Conservation (phyloP, 2,329 filamentous ascomycete genomes). For the Atkinsonella hypoxylon region DNA sequence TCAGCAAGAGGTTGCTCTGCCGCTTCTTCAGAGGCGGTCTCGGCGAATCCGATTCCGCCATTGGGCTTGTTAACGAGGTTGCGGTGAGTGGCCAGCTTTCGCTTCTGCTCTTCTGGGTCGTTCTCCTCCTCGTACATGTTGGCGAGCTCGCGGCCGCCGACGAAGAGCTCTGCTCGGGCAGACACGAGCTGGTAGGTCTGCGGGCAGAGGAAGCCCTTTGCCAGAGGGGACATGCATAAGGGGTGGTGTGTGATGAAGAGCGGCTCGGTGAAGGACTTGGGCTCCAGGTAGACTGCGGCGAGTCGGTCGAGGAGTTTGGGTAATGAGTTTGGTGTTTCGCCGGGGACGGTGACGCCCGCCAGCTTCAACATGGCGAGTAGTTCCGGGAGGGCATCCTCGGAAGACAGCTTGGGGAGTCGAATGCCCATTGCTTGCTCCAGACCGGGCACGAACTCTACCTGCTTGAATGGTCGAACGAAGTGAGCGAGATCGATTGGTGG, state of each 20-base stretch:
- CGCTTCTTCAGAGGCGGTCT: slow-evolving; percentile 3
- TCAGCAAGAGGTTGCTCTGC: slow-evolving; percentile 26
- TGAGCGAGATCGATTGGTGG: slow-evolving; percentile 34
- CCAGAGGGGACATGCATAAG: slow-evolving; percentile 78
- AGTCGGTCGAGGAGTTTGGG: slow-evolving; percentile 69
- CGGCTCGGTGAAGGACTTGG: slow-evolving; percentile 52
- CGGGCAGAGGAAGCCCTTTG: slow-evolving; percentile 71
- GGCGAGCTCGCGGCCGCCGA: slow-evolving; percentile 68
- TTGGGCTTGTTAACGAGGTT: slow-evolving; percentile 23
- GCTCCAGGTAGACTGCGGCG: slow-evolving; percentile 65
- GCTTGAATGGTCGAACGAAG: slow-evolving; percentile 44
- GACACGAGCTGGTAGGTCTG: slow-evolving; percentile 59
- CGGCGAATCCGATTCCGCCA: slow-evolving; percentile 20
- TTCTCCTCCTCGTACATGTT: slow-evolving; percentile 99
- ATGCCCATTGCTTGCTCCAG: slow-evolving; percentile 58
- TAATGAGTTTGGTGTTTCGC: slow-evolving; percentile 47
- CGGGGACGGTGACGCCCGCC: slow-evolving; percentile 51
- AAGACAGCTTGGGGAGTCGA: slow-evolving; percentile 51
- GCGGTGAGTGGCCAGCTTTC: slow-evolving; percentile 59
- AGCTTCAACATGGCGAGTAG: slow-evolving; percentile 43
- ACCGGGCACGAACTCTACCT: slow-evolving; percentile 71
- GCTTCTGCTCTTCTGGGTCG: slow-evolving; percentile 71
- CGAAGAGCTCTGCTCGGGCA: slow-evolving; percentile 76
- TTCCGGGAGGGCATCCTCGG: slow-evolving; percentile 42
- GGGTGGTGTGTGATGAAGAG: slow-evolving; percentile 87